Evolutionary conservation across 2,329 filamentous ascomycete species (phyloP), one percentile per base, ranked within the genome.

Genomic region (Gliomastix tumulicola): DNA sequence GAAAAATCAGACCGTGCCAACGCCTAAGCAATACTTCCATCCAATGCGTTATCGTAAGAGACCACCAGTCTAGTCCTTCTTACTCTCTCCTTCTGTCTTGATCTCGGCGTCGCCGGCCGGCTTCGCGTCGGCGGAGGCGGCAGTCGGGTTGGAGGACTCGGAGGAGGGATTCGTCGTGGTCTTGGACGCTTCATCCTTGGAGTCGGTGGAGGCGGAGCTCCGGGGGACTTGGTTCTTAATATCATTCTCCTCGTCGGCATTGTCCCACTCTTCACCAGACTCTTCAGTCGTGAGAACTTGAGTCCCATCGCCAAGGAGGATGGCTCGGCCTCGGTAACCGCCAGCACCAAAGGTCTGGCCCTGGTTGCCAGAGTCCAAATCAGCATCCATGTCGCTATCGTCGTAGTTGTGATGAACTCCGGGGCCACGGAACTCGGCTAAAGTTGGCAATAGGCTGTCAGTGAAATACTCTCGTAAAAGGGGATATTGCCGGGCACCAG

Each of bases 181-280:
- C 36, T 43, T 38, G 38, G 43, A 28, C 20, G 18, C 41, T 30
- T 46, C 44, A 30, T 37, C 30, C 34, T 46, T 35, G 38, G 40
- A 27, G 21, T 44, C 46, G 37, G 41, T 41, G 31, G 39, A 48
- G 28, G 49, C 50, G 40, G 48, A 47, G 32, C 47, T 55, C 66
- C 86, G 89, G 56, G 78, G 76, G 42, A 92, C 84, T 66, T 94
- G 88, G 59, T 83, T 89, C 46, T 78, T 82, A 45, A 89, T 72
- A 56, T 95, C 88, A 59, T 87, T 86, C 55, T 94, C 86, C 55
- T 94, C 87, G 57, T 88, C 84, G 51, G 67, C 62, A 54, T 88
- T 82, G 60, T 96, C 88, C 64, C 96, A 94, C 82, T 95, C 90
- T 53, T 95, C 88, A 46, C 84, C 80, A 56, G 96, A 88, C 62